phyloP scores from a whole-genome alignment of 83 land plant species.

The Picea abies region DNA sequence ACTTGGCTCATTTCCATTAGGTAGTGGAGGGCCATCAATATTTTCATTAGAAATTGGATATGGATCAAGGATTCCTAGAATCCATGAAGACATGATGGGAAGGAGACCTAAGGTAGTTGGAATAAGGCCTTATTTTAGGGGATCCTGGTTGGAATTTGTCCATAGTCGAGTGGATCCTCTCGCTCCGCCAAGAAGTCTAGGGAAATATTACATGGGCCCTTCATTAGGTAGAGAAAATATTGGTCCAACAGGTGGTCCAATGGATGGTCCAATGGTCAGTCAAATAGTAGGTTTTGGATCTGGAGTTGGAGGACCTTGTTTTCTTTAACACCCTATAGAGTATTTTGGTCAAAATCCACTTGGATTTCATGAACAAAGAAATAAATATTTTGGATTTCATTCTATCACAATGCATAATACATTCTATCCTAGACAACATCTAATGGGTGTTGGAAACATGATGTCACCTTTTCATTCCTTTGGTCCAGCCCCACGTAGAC shows the following conservation, averaged over 20 bases:
- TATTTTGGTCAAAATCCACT: not conserved
- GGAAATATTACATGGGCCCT: slow-evolving; percentile 24
- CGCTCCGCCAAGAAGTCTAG: slow-evolving; percentile 43
- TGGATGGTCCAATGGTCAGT: too few relatives aligned
- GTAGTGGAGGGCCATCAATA: too few relatives aligned
- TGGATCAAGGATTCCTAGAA: too few relatives aligned
- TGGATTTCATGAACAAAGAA: slow-evolving; percentile 29
- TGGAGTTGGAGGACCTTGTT: slow-evolving; percentile 18
- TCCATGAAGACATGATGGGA: too few relatives aligned
- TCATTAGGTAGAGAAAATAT: slow-evolving; percentile 19
- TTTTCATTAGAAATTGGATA: too few relatives aligned
- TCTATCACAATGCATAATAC: not conserved
- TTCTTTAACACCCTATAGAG: not conserved
- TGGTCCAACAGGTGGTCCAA: slow-evolving; percentile 14
- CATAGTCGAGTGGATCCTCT: slow-evolving; percentile 34
- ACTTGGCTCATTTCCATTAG: too few relatives aligned
- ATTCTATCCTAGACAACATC: not conserved
- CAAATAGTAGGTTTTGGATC: not conserved
- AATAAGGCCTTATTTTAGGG: too few relatives aligned
- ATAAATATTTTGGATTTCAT: slow-evolving; percentile 3
- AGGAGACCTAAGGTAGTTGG: too few relatives aligned
- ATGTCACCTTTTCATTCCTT: slow-evolving; percentile 16
- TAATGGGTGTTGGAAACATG: slow-evolving; percentile 27
- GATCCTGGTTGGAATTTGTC: slow-evolving; percentile 16
- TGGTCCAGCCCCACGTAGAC: slow-evolving; percentile 8